These are phyloP conservation scores for Rhizophagus sp. DNA, from an alignment of 192 early-diverging fungal genomes.

Conservation along the genomic window DNA sequence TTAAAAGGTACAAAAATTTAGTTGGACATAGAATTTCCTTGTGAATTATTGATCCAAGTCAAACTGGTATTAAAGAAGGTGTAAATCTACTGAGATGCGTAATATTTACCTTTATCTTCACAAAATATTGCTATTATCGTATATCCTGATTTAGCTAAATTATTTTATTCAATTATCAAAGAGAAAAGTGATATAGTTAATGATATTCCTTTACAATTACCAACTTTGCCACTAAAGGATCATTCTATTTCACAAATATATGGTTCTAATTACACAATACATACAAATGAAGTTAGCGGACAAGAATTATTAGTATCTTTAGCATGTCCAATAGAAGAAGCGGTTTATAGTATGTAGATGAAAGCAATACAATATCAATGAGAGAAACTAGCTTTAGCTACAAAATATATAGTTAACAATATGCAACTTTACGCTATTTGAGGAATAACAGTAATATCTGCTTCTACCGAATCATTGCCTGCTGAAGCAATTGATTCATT, in stretches of 20 bases:
- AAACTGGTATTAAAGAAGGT: too few relatives aligned
- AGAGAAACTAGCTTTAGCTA: not conserved
- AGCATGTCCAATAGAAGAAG: not conserved
- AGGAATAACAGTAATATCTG: not conserved
- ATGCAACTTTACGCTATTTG: not conserved
- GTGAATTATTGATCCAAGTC: too few relatives aligned
- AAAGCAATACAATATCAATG: not conserved
- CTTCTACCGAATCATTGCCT: not conserved
- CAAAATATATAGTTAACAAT: not conserved
- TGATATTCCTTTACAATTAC: not conserved
- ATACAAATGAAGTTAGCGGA: not conserved
- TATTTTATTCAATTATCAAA: not conserved
- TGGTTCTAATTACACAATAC: not conserved
- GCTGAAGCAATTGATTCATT: not conserved
- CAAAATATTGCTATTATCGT: not conserved
- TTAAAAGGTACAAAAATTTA: not conserved
- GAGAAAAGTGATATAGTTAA: not conserved
- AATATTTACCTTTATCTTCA: not conserved
- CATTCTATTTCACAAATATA: not conserved
- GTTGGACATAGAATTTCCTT: not conserved
- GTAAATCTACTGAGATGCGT: too few relatives aligned
- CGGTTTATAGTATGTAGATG: not conserved
- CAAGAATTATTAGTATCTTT: not conserved
- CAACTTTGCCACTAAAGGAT: not conserved
- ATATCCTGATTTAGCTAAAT: not conserved